phyloP scores from a whole-genome alignment of 495 filamentous ascomycete genomes.

The Penicillium roqueforti region DNA sequence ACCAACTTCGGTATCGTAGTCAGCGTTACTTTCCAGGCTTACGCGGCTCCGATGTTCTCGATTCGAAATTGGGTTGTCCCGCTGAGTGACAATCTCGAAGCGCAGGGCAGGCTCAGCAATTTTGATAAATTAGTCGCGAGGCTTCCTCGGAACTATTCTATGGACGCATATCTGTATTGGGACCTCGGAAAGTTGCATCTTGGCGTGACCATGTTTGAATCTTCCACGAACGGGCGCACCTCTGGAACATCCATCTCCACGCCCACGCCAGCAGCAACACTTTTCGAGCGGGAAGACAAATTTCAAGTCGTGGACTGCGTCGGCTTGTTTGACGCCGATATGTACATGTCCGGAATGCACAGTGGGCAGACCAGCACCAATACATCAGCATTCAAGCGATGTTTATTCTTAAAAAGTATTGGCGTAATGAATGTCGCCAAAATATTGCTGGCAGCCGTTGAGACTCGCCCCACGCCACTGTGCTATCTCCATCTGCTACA shows the following conservation, averaged over 20 bases:
- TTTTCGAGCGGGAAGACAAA: conserved; percentile 37
- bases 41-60: no score
- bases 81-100: no score
- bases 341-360: conserved; percentile 60
- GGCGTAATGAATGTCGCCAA: conserved; percentile 36
- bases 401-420: conserved; percentile 55
- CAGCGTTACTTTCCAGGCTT: no score
- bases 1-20: no score
- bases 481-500: conserved; percentile 64
- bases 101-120: no score
- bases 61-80: no score
- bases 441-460: conserved; percentile 42
- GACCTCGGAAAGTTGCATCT: conserved; percentile 45
- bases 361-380: conserved; percentile 55
- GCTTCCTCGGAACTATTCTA: conserved; percentile 45
- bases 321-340: conserved; percentile 55
- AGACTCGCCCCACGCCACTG: conserved; percentile 48
- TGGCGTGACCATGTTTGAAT: conserved; percentile 53
- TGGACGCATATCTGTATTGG: conserved; percentile 57
- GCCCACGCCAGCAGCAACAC: not conserved
- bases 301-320: conserved; percentile 43
- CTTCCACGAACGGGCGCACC: conserved; percentile 23
- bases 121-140: no score
- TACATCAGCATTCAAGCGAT: conserved; percentile 63
- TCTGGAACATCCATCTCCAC: conserved; percentile 15